phyloP scores from a whole-genome alignment of 768 basidiomycete genomes.

The Naganishia friedmannii region DNA sequence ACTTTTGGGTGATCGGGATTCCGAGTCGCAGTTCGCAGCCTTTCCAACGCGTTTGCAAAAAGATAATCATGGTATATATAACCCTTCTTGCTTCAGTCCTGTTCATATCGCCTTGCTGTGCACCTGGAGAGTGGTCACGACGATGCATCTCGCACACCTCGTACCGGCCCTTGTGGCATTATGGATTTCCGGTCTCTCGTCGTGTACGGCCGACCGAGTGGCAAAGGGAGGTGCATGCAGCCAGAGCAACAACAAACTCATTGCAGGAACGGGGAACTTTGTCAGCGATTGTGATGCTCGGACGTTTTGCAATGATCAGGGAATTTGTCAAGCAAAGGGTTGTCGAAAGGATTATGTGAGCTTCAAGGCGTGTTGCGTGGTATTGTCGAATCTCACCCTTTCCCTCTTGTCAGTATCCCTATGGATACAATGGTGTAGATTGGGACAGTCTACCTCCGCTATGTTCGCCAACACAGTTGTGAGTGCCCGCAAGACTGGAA shows the following conservation, averaged over 20 bases:
- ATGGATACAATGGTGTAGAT: slow-evolving; percentile 46
- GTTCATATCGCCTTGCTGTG: too few species aligned
- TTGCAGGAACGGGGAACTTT: slow-evolving; percentile 75
- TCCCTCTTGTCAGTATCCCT: slow-evolving; percentile 41
- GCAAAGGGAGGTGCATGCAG: slow-evolving; percentile 54
- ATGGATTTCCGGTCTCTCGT: not conserved
- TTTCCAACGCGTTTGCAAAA: too few species aligned
- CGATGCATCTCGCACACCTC: slow-evolving; percentile 4
- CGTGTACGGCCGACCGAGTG: not conserved
- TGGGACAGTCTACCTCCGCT: slow-evolving; percentile 59
- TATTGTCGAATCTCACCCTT: not conserved
- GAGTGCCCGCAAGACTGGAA: slow-evolving; percentile 28
- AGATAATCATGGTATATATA: too few species aligned
- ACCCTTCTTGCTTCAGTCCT: too few species aligned
- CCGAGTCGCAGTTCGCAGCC: too few species aligned
- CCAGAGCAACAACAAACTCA: slow-evolving; percentile 63
- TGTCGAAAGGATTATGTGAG: slow-evolving; percentile 76
- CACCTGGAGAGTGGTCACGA: too few species aligned
- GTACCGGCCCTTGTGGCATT: not conserved
- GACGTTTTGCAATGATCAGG: slow-evolving; percentile 63
- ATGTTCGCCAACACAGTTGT: slow-evolving; percentile 63
- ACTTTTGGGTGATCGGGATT: slow-evolving; percentile 11
- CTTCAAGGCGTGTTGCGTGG: slow-evolving; percentile 51
- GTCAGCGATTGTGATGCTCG: slow-evolving; percentile 71
- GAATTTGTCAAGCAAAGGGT: slow-evolving; percentile 62